Percentiles rank a stretch among this genome's conserved stretches.
These are phyloP conservation scores for Paramecium sexaurelia DNA, from an alignment of 73 alveolate genomes.

Conservation along the genomic window DNA sequence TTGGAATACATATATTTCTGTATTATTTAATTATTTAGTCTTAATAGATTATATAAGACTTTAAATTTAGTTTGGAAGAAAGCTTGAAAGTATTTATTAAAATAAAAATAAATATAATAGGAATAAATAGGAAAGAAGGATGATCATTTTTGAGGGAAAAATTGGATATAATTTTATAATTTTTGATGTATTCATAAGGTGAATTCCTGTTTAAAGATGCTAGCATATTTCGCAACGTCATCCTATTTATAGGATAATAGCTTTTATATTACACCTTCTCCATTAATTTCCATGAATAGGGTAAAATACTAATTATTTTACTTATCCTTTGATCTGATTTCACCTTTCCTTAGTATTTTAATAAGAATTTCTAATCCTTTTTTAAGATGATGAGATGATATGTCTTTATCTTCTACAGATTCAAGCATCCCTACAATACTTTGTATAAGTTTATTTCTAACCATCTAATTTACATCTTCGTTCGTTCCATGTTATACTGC, in stretches of 20 bases:
- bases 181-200: constrained; percentile 17
- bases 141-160: neutral
- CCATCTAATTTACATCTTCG: constrained; percentile 8
- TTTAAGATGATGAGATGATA: neutral
- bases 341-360: neutral
- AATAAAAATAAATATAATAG: too few relatives aligned
- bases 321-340: neutral
- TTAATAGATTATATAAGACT: too few relatives aligned
- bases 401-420: neutral
- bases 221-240: constrained; percentile 45
- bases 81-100: too few relatives aligned
- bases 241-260: neutral
- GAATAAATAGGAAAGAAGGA: neutral
- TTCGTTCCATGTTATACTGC: constrained; percentile 10
- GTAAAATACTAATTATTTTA: neutral
- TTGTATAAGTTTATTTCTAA: neutral
- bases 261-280: neutral
- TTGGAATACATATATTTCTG: too few relatives aligned
- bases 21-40: too few relatives aligned
- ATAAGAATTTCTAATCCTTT: neutral
- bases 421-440: neutral
- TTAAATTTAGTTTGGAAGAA: too few relatives aligned
- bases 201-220: constrained; percentile 5
- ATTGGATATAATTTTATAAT: neutral
- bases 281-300: neutral